Conservation (phyloP, 495 filamentous ascomycete genomes). For the Aeminium ludgeri region DNA sequence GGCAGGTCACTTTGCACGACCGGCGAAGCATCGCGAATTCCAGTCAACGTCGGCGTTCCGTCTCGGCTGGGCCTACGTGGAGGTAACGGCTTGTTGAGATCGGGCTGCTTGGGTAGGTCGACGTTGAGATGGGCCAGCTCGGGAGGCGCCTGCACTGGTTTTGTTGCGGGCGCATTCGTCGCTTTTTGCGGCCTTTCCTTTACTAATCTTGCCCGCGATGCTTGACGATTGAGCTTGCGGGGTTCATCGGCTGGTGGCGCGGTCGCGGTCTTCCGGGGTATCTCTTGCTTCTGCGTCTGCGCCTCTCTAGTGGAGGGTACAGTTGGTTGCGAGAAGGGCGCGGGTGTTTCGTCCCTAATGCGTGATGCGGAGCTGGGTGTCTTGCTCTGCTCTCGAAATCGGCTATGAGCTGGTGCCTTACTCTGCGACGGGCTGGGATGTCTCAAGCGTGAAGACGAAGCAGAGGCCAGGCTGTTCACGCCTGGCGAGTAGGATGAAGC, state of each 20-base stretch:
- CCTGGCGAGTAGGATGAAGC: conserved; percentile 90
- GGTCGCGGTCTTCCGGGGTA: conserved; percentile 3
- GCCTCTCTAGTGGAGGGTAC: not conserved
- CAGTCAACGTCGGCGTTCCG: conserved; percentile 51
- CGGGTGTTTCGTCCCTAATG: conserved; percentile 29
- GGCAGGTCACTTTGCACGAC: conserved; percentile 65
- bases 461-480: conserved; percentile 35
- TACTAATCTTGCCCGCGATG: not conserved
- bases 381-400: conserved; percentile 6
- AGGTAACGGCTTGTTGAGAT: conserved; percentile 11
- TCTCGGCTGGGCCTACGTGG: conserved; percentile 57
- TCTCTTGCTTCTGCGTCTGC: conserved; percentile 1
- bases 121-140: conserved; percentile 28
- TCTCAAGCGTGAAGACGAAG: conserved; percentile 32
- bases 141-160: conserved; percentile 19
- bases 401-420: conserved; percentile 23
- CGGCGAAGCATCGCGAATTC: conserved; percentile 41
- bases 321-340: conserved; percentile 26
- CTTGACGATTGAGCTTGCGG: not conserved
- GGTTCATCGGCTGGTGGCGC: not conserved
- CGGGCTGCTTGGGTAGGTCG: conserved; percentile 4
- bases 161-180: not conserved
- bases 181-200: not conserved
- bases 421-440: conserved; percentile 7
- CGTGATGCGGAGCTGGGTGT: too few relatives aligned